Evolutionary conservation across 2,329 filamentous ascomycete genomes (phyloP).

Genomic region (Cercospora berteroae): DNA sequence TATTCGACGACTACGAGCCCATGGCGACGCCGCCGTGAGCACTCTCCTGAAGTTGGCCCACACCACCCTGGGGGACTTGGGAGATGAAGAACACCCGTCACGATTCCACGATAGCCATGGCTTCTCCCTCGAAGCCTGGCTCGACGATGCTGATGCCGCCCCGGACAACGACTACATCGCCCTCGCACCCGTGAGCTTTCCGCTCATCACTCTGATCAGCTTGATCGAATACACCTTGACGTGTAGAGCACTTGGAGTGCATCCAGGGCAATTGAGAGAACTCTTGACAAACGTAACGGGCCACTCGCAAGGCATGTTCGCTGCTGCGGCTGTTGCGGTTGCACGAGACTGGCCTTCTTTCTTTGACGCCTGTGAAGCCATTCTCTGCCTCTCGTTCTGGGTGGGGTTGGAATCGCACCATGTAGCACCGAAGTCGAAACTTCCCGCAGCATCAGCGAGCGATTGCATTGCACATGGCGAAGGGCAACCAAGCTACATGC

Average conservation of each 20-base stretch:
- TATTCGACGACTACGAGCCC: background rate
- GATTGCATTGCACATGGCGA: background rate
- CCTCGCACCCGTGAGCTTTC: background rate
- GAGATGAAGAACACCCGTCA: background rate
- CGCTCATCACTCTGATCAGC: background rate
- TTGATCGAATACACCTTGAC: background rate
- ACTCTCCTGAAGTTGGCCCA: background rate
- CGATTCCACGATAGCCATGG: background rate
- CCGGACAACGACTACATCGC: background rate
- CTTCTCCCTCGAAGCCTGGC: background rate
- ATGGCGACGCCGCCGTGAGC: background rate
- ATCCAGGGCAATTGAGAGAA: background rate
- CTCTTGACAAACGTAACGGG: background rate
- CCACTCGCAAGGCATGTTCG: background rate
- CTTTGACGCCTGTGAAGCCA: background rate
- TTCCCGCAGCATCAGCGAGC: background rate
- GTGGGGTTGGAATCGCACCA: background rate
- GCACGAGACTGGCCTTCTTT: background rate
- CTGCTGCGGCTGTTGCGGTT: background rate
- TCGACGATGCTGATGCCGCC: background rate
- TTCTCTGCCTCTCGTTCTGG: background rate
- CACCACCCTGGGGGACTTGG: background rate
- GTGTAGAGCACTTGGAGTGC: background rate
- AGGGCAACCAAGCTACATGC: background rate
- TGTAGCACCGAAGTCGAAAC: background rate